phyloP scores from a whole-genome alignment of 176 grass and related monocot species.

The Juncus inflexus region DNA sequence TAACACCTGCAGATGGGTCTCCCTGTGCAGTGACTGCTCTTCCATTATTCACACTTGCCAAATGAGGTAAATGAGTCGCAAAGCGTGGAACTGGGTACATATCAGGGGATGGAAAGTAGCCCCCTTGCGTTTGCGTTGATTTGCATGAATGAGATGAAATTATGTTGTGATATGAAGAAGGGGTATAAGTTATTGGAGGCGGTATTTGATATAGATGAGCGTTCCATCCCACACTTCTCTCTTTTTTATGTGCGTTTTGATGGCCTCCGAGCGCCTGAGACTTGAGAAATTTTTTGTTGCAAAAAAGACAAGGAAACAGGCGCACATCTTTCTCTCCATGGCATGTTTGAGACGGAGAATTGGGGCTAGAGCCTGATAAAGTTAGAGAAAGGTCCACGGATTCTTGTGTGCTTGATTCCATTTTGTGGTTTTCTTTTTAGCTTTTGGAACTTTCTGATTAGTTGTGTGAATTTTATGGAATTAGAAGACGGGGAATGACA shows the following conservation, averaged over 20 bases:
- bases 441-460: too few species aligned
- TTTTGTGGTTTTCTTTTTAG: too few species aligned
- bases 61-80: slow-evolving; percentile 20
- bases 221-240: slow-evolving; percentile 66
- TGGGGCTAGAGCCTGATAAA: background rate
- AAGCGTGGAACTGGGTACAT: slow-evolving; percentile 24
- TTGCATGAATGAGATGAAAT: slow-evolving; percentile 46
- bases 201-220: slow-evolving; percentile 50
- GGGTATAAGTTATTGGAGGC: slow-evolving; percentile 14
- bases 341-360: background rate
- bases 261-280: slow-evolving; percentile 92
- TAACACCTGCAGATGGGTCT: slow-evolving; percentile 22
- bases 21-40: slow-evolving; percentile 24
- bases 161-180: slow-evolving; percentile 3
- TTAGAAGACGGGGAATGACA: slow-evolving; percentile 4
- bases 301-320: slow-evolving; percentile 97
- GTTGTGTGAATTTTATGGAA: background rate
- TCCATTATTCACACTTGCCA: slow-evolving; percentile 18
- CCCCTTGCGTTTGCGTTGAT: slow-evolving; percentile 7
- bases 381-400: slow-evolving; percentile 23
- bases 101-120: background rate
- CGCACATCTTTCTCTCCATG: slow-evolving; percentile 34
- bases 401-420: slow-evolving; percentile 11
- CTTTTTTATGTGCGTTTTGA: slow-evolving; percentile 98
- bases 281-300: slow-evolving; percentile 98